Conservation (phyloP, 2,329 filamentous ascomycete species). For the Claviceps sp. region DNA sequence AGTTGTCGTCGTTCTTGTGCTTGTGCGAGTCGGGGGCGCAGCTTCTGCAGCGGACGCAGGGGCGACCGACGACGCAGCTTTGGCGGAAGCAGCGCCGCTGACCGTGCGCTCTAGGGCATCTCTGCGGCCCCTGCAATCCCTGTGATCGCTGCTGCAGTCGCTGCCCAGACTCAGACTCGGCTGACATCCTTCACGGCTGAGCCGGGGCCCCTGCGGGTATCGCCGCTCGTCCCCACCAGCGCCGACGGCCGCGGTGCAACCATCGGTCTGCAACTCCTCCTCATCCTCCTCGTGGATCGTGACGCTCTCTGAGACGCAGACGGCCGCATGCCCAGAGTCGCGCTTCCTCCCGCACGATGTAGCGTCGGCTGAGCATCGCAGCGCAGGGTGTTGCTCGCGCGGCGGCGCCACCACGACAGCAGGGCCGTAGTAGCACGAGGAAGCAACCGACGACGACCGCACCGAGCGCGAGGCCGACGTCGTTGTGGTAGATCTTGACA, state of each 20-base stretch:
- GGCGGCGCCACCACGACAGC: slow-evolving; percentile 25
- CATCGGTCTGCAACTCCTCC: not conserved
- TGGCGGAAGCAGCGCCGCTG: slow-evolving; percentile 8
- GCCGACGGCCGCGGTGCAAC: no score
- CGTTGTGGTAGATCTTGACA: slow-evolving; percentile 12
- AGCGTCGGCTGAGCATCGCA: slow-evolving; percentile 24
- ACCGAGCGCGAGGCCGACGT: slow-evolving; percentile 5
- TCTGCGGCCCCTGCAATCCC: no score
- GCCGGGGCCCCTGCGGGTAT: no score
- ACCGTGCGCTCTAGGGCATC: no score
- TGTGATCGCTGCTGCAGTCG: no score
- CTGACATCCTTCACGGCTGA: no score
- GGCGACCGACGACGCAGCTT: not conserved
- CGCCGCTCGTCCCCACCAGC: no score
- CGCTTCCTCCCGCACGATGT: slow-evolving; percentile 32
- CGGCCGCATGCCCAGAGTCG: slow-evolving; percentile 40
- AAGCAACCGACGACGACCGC: slow-evolving; percentile 4
- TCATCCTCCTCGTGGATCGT: slow-evolving; percentile 10
- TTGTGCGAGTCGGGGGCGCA: not conserved
- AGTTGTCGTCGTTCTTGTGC: not conserved
- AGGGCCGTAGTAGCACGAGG: slow-evolving; percentile 13
- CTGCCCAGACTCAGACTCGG: no score
- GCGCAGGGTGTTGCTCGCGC: slow-evolving; percentile 39
- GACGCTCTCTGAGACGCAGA: slow-evolving; percentile 17
- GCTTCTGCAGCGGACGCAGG: not conserved